Percentiles rank a stretch among this genome's conserved stretches.
Conservation (phyloP, 192 early-diverging fungal genomes). For the Backusella tarrabulga region DNA sequence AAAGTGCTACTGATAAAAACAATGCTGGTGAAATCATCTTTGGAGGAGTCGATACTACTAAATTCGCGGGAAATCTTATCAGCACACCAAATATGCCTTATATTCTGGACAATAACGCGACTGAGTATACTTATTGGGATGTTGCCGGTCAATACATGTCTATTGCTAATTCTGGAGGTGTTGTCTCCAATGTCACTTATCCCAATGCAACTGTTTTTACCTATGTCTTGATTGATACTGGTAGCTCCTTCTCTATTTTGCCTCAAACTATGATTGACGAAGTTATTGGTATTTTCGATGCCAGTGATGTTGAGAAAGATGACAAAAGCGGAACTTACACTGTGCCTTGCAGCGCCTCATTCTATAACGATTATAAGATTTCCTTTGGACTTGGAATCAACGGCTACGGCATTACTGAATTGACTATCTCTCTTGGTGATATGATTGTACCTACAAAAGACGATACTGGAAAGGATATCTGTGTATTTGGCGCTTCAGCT, state of each 20-base stretch:
- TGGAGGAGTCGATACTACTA: not conserved
- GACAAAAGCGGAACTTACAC: not conserved
- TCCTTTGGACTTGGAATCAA: not conserved
- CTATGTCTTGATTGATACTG: not conserved
- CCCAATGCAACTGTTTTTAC: not conserved
- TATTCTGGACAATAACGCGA: not conserved
- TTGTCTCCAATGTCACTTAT: not conserved
- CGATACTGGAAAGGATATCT: not conserved
- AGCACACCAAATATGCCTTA: not conserved
- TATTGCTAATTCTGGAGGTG: not conserved
- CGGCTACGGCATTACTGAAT: not conserved
- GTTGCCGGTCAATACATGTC: not conserved
- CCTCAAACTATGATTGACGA: not conserved
- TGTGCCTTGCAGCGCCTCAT: not conserved
- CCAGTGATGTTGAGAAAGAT: not conserved
- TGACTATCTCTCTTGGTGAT: not conserved
- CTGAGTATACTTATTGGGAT: not conserved
- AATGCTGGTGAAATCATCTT: constrained; percentile 1
- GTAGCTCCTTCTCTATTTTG: not conserved
- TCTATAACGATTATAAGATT: not conserved
- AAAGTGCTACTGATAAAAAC: not conserved
- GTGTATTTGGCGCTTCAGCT: not conserved
- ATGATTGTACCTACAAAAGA: not conserved
- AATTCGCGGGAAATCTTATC: not conserved
- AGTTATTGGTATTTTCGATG: not conserved